Base-by-base conservation (phyloP, 2,329 filamentous ascomycete genomes). In the Cladosporium sp. region DNA sequence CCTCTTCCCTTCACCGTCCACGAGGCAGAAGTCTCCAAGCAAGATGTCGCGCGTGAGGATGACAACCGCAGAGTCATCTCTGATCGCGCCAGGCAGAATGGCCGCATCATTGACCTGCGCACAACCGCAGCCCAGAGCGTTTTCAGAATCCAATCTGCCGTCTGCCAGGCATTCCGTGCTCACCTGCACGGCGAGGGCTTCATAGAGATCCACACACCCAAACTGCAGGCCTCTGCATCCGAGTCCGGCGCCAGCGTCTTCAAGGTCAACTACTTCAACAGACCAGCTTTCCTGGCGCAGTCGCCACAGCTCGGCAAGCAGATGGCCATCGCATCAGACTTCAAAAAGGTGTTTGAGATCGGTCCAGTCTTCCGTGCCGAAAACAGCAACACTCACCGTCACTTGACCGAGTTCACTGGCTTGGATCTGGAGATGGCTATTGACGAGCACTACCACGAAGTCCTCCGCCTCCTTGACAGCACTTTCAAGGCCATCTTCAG, bases 401-500 rank as follows among this genome's bases (percentile, higher is more conserved):
- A 96, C 68, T 77, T 96, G 76, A 95, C 91, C 0, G 91, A 96
- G 68, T 96, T 95, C 68, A 96, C 90, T 4, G 91, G 91, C 52
- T 77, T 96, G 31, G 91, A 96, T 77, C 70, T 96, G 14, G 91
- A 96, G 66, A 96, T 96, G 92, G 80, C 85, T 3, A 89, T 96
- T 58, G 85, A 90, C 46, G 83, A 87, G 61, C 85, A 95, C 68
- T 95, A 96, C 68, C 86, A 95, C 63, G 91, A 96, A 70, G 87
- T 91, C 46, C 79, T 96, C 32, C 77, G 83, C 35, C 77, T 87
- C 9, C 80, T 96, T 43, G 91, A 96, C 65, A 77, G 79, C 11
- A 85, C 87, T 55, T 83, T 96, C 68, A 95, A 95, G 74, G 75
- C 79, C 52, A 89, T 95, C 46, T 84, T 89, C 73, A 78, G 79